Conservation (phyloP, 2,329 filamentous ascomycete species). For the Colletotrichum euphorbiae region DNA sequence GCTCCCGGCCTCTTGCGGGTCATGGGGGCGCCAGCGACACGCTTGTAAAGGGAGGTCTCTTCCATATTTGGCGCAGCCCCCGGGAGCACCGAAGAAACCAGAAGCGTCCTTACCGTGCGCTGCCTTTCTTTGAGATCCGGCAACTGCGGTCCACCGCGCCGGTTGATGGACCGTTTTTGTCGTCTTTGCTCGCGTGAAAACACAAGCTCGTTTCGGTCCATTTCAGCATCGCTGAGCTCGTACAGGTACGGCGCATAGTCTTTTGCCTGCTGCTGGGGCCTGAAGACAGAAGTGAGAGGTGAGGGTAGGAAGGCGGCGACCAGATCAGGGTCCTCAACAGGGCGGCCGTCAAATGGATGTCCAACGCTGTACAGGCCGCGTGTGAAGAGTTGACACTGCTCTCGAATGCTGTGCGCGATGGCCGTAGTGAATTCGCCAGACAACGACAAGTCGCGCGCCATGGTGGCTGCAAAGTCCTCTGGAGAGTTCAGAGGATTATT, state of each 20-base stretch:
- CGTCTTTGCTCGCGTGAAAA: conserved; percentile 93
- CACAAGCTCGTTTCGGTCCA: conserved; percentile 91
- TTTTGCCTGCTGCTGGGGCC: conserved; percentile 91
- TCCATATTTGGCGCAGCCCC: conserved; percentile 85
- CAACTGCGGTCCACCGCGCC: conserved; percentile 89
- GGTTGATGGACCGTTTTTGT: conserved; percentile 95
- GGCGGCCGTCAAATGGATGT: conserved; percentile 93
- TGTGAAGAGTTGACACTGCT: conserved; percentile 94
- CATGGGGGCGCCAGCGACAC: conserved; percentile 68
- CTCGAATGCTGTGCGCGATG: conserved; percentile 96
- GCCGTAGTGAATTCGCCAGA: conserved; percentile 97
- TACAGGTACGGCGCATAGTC: conserved; percentile 95
- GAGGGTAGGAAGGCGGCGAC: conserved; percentile 87
- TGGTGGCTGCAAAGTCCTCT: conserved; percentile 90
- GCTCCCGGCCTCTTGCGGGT: conserved; percentile 67
- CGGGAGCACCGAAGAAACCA: conserved; percentile 92
- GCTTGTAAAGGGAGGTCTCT: conserved; percentile 88
- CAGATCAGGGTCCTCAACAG: conserved; percentile 91
- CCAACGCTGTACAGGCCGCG: conserved; percentile 92
- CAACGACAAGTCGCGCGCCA: conserved; percentile 90
- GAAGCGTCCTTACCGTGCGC: conserved; percentile 89
- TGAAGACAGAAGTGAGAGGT: conserved; percentile 84
- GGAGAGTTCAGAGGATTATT: conserved; percentile 95
- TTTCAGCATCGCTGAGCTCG: conserved; percentile 89
- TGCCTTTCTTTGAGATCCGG: conserved; percentile 97